Evolutionary conservation across 495 filamentous ascomycete species (phyloP).

Genomic region (Podospora anserina): DNA sequence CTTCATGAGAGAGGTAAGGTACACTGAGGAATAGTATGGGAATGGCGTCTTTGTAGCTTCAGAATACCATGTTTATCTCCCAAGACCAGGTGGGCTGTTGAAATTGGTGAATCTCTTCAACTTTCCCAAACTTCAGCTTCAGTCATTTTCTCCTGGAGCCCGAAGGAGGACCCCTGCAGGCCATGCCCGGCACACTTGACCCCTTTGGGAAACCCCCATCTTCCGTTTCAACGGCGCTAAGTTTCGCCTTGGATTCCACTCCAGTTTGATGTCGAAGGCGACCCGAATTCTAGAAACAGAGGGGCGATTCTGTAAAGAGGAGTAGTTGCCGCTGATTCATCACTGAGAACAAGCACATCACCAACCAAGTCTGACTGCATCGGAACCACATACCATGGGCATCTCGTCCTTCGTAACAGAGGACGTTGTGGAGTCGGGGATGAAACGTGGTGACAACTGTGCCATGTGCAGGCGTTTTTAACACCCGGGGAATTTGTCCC

Average conservation of each 20-base stretch:
- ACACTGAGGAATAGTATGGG: not conserved
- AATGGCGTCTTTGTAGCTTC: not conserved
- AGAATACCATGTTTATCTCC: not conserved
- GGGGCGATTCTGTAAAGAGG: not conserved
- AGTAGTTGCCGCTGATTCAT: not conserved
- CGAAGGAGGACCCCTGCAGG: not conserved
- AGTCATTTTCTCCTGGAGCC: not conserved
- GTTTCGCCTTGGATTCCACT: slow-evolving; percentile 2
- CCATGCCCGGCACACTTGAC: not conserved
- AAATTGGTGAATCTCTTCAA: not conserved
- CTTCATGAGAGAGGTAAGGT: not conserved
- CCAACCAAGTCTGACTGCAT: not conserved
- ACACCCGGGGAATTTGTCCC: not conserved
- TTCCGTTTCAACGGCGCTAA: slow-evolving; percentile 13
- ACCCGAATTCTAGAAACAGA: slow-evolving; percentile 1
- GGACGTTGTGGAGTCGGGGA: not conserved
- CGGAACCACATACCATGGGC: not conserved
- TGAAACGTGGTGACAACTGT: not conserved
- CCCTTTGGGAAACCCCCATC: slow-evolving; percentile 5
- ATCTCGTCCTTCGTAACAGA: not conserved
- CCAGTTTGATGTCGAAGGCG: not conserved
- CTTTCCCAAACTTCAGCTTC: not conserved
- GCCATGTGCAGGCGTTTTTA: not conserved
- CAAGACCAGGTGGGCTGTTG: not conserved
- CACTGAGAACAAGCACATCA: not conserved